Base-by-base conservation (phyloP, 495 filamentous ascomycete genomes). In the Penicillium nucicola region DNA sequence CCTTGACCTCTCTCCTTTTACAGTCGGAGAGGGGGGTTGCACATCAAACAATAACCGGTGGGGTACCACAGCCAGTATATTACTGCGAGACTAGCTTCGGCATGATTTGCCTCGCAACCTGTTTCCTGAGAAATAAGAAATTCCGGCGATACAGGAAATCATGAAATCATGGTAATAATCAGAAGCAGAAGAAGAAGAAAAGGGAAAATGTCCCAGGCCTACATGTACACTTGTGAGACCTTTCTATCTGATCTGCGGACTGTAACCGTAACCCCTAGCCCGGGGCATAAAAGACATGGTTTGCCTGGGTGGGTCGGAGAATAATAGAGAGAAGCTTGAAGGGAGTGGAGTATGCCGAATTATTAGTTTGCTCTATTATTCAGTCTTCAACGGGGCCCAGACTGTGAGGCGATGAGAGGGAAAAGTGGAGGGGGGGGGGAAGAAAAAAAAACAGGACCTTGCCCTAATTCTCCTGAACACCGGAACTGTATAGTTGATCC, bases 251-350 rank as follows among this genome's bases (percentile, higher is more conserved):
- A 57, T 50, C 53, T 41, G 37, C 50, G 31, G 35, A 49, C 35
- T 64, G 58, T 48, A 64, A 64, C 57, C 42, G 61, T 64, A 64
- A 64, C 57, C 61, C 60, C 61, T 52, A 53, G 46, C 34, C 56
- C 61, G 61, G 57, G 58, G 57, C 42, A 64, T 64, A 61, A 61
- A 36, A 51, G 49, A 15, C 43, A 45, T 20, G 38, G 37, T 25
- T 35, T 33, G 20, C 32, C 45, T 15, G n/a, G 33, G 42, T 44
- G 33, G 45, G 17, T 41, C 56, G 60, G 60, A 62, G 60, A 62
- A 62, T 62, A 62, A 62, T 35, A 41, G 31, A 32, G 31, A 32
- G 40, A 50, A 37, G 35, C 38, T 28, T 28, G 25, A 28, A 28
- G 25, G 25, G 25, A 28, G 25, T 28, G 25, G 25, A 28, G 25